These are phyloP conservation scores for Phoenix roebelenii DNA, from an alignment of 176 grass and related monocot genomes.

Conservation along the genomic window DNA sequence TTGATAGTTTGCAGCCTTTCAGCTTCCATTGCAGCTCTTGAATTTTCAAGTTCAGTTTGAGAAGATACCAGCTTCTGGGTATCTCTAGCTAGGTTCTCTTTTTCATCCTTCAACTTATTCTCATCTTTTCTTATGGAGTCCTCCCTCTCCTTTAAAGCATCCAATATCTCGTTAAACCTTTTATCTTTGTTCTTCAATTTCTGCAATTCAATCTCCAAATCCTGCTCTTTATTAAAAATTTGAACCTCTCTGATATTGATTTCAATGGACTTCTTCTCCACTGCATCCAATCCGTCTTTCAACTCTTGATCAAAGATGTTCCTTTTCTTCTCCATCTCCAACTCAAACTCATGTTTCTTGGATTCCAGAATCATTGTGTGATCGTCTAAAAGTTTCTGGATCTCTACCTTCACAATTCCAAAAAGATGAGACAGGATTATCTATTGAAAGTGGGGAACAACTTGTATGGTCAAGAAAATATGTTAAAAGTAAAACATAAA, in stretches of 20 bases:
- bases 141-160: constrained; percentile 66
- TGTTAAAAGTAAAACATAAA: neutral
- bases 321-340: constrained; percentile 47
- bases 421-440: neutral
- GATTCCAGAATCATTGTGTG: constrained; percentile 64
- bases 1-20: constrained; percentile 51
- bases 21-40: constrained; percentile 43
- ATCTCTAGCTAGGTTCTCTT: constrained; percentile 34
- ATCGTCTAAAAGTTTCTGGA: constrained; percentile 76
- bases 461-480: too few species aligned
- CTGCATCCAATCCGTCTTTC: constrained; percentile 29
- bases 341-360: constrained; percentile 56
- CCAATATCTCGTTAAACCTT: constrained; percentile 60
- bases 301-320: constrained; percentile 60
- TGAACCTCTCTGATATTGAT: constrained; percentile 42
- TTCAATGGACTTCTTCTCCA: constrained; percentile 56
- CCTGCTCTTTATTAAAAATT: constrained; percentile 51
- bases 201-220: constrained; percentile 45
- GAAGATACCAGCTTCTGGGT: constrained; percentile 27
- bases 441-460: neutral
- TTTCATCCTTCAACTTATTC: constrained; percentile 51
- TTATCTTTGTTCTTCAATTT: constrained; percentile 52
- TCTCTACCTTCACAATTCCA: constrained; percentile 50
- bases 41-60: constrained; percentile 45
- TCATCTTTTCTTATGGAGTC: constrained; percentile 48